Conservation (phyloP, 768 basidiomycete species). For the Termitomyces sp. region DNA sequence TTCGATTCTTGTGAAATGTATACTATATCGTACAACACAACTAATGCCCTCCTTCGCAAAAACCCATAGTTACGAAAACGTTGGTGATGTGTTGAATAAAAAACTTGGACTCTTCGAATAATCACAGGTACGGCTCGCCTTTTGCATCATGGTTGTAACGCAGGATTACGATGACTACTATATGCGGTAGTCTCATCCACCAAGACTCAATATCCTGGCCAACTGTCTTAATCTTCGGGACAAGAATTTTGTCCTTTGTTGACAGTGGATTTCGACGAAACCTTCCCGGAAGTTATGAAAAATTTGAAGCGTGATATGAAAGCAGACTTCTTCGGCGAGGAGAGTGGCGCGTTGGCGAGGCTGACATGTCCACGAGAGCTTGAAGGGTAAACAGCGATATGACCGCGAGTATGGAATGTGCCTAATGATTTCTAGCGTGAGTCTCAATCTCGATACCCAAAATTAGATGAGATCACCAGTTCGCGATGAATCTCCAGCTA, state of each 20-base stretch:
- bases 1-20: no score
- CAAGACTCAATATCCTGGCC: background rate
- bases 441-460: background rate
- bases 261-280: background rate
- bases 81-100: background rate
- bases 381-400: background rate
- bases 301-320: background rate
- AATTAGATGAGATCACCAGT: background rate
- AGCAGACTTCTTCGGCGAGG: background rate
- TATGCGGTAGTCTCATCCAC: constrained; percentile 4
- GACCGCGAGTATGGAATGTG: background rate
- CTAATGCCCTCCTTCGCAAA: background rate
- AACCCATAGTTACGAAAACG: no score
- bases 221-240: background rate
- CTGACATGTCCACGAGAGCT: background rate
- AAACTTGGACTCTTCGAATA: background rate
- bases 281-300: background rate
- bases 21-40: no score
- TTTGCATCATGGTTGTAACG: background rate
- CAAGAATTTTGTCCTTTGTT: background rate
- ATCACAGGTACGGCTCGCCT: background rate
- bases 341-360: background rate
- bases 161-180: constrained; percentile 1
- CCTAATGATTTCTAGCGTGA: background rate
- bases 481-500: background rate